Evolutionary conservation across 2,329 filamentous ascomycete genomes (phyloP), one percentile per base, ranked within the genome.

Genomic region (Monosporascus cannonballus): DNA sequence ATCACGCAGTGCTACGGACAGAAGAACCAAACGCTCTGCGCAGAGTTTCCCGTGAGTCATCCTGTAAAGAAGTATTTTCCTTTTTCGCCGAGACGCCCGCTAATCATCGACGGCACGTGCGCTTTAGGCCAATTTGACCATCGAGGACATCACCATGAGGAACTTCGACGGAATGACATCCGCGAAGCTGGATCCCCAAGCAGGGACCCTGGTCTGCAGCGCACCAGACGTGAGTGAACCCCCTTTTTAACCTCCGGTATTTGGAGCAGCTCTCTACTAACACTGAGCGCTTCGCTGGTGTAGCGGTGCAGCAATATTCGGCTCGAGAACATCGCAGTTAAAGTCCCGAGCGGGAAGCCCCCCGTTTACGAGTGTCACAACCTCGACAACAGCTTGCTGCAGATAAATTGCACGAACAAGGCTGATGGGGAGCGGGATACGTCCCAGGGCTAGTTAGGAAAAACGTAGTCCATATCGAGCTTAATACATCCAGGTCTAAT

Each of bases 1-100:
- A 72, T 85, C 47, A 81, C 81, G n/a, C 83, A 86, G 64, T 86
- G 83, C 71, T 84, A 85, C 55, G 81, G 81, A 2, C 65, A 68
- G 53, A 63, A 58, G 11, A 68, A 68, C 53, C n/a, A 60, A 51
- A 55, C 71, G 59, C 54, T 66, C 56, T 55, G 75, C 66, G 50
- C 74, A 60, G 17, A 78, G 46, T 66, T 60, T 34, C 64, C 65
- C 22, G 61, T 62, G 41, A 48, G 59, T 47, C 6, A 4, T 8
- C 17, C 17, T 1, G 34, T 20, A 41, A 1, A 11, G n/a, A 15
- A n/a, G n/a, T n/a, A n/a, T n/a, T n/a, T 11, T 25, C 14, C 22
- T 22, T 22, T 18, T 44, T 9, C 7, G 7, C 3, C n/a, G 8
- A 34, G 4, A 3, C 37, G 7, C 30, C 51, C 18, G 4, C 30